phyloP scores from a whole-genome alignment of 2,329 filamentous ascomycete species.

The Cercospora sp. region DNA sequence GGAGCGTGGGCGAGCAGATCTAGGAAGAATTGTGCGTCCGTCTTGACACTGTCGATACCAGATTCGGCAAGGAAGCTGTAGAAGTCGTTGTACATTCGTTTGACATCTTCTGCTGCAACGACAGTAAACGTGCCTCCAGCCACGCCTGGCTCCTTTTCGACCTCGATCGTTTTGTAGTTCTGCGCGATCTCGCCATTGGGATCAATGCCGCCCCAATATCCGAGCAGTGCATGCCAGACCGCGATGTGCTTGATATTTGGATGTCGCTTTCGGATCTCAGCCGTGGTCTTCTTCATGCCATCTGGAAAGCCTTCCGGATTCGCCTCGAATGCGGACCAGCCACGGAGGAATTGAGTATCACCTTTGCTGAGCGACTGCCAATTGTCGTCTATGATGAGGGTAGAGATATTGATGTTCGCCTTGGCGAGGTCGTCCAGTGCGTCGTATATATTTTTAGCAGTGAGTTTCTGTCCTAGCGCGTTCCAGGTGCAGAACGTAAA shows the following conservation, averaged over 20 bases:
- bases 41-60: conserved; percentile 86
- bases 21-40: conserved; percentile 87
- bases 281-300: conserved; percentile 72
- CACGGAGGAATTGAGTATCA: conserved; percentile 53
- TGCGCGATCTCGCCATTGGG: conserved; percentile 71
- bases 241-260: conserved; percentile 78
- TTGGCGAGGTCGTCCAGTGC: conserved; percentile 71
- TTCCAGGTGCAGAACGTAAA: conserved; percentile 98
- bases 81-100: conserved; percentile 83
- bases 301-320: conserved; percentile 75
- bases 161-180: conserved; percentile 71
- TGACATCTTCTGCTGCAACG: conserved; percentile 72
- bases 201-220: conserved; percentile 90
- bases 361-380: conserved; percentile 77
- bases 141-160: conserved; percentile 58
- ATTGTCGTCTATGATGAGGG: conserved; percentile 93
- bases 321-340: conserved; percentile 84
- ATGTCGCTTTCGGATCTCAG: conserved; percentile 65
- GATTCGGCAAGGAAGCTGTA: conserved; percentile 74
- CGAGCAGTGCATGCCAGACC: conserved; percentile 87
- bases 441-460: conserved; percentile 73
- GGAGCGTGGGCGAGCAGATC: conserved; percentile 71
- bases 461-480: conserved; percentile 78
- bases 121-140: conserved; percentile 69
- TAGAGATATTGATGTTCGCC: conserved; percentile 74